Conservation (phyloP, 2,329 filamentous ascomycete genomes). For the Lachnellula suecica region DNA sequence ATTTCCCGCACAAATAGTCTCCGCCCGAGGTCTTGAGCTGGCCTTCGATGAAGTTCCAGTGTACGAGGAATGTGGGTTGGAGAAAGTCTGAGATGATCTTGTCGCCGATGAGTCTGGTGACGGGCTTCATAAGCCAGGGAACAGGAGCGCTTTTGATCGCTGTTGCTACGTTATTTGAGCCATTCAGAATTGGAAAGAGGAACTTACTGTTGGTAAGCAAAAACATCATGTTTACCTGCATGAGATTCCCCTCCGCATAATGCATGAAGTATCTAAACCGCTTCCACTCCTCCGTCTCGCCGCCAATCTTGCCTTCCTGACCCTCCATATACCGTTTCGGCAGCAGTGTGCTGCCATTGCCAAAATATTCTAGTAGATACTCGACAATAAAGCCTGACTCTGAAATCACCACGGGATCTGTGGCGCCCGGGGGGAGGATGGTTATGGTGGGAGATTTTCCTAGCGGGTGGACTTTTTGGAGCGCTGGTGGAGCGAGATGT, state of each 20-base stretch:
- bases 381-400: constrained; percentile 82
- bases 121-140: constrained; percentile 68
- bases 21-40: constrained; percentile 47
- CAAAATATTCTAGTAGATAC: constrained; percentile 71
- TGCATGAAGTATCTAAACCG: constrained; percentile 72
- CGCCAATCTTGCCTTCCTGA: constrained; percentile 55
- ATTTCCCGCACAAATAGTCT: constrained; percentile 47
- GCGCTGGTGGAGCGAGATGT: constrained; percentile 70
- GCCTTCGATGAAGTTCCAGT: constrained; percentile 50
- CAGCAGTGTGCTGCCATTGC: constrained; percentile 44
- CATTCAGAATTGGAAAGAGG: not conserved
- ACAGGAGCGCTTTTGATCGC: constrained; percentile 55
- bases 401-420: constrained; percentile 63
- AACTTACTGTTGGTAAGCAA: constrained; percentile 56
- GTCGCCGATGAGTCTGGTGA: constrained; percentile 53
- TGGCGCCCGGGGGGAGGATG: constrained; percentile 46
- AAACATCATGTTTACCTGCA: constrained; percentile 66
- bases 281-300: constrained; percentile 61
- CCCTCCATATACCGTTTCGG: constrained; percentile 56
- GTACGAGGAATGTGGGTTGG: constrained; percentile 43
- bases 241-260: constrained; percentile 82
- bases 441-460: constrained; percentile 83
- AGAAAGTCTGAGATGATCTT: constrained; percentile 45
- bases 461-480: constrained; percentile 77
- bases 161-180: constrained; percentile 28